Conservation (phyloP, 2,329 filamentous ascomycete genomes). For the Alternaria dauci region DNA sequence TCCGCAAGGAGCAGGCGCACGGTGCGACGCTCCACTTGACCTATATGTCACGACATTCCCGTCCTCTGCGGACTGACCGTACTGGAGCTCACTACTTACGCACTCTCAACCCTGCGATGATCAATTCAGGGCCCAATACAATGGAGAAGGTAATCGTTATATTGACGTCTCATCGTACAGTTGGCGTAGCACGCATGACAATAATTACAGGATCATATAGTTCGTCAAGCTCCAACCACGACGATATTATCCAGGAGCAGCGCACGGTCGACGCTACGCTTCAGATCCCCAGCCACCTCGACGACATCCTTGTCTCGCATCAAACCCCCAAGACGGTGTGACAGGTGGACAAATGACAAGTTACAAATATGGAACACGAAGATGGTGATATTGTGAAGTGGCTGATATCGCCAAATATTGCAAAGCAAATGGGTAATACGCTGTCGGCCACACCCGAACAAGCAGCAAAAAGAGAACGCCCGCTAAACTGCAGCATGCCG, state of each 20-base stretch:
- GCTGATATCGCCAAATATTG: slow-evolving; percentile 3
- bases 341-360: slow-evolving; percentile 8
- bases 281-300: slow-evolving; percentile 11
- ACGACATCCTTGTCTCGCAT: slow-evolving; percentile 10
- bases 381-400: slow-evolving; percentile 8
- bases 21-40: slow-evolving; percentile 1
- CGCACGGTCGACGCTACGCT: slow-evolving; percentile 16
- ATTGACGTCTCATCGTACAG: slow-evolving; percentile 23
- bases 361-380: slow-evolving; percentile 5
- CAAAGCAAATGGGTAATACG: slow-evolving; percentile 25
- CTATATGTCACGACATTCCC: not conserved
- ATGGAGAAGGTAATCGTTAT: slow-evolving; percentile 28
- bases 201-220: slow-evolving; percentile 34
- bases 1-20: slow-evolving; percentile 2
- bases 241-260: slow-evolving; percentile 25
- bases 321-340: slow-evolving; percentile 11
- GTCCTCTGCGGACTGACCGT: not conserved
- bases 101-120: slow-evolving; percentile 1
- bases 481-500: slow-evolving; percentile 44
- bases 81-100: not conserved
- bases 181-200: slow-evolving; percentile 19
- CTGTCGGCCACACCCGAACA: slow-evolving; percentile 9
- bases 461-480: slow-evolving; percentile 37
- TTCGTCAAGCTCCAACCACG: slow-evolving; percentile 18
- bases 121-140: not conserved